Conservation (phyloP, 2,329 filamentous ascomycete genomes). For the Pseudogymnoascus verrucosus region DNA sequence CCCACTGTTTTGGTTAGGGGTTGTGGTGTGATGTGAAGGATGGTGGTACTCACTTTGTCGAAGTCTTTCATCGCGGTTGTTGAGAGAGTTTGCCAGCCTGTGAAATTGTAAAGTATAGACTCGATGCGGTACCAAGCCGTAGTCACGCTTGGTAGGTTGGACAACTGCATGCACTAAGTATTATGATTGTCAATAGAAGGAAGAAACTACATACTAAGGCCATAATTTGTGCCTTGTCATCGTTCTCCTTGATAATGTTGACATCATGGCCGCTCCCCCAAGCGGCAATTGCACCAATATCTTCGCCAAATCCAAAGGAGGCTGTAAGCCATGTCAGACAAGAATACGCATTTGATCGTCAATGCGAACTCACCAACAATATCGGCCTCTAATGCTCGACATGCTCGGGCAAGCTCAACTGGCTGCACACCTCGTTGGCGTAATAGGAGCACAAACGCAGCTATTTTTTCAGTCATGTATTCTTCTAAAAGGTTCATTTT, state of each 20-base stretch:
- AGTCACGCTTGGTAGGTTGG: conserved; percentile 15
- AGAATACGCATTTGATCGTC: not conserved
- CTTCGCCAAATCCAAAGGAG: conserved; percentile 23
- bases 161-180: conserved; percentile 12
- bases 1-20: conserved; percentile 4
- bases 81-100: conserved; percentile 4
- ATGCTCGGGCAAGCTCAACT: conserved; percentile 7
- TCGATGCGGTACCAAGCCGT: conserved; percentile 13
- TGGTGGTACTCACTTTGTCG: not conserved
- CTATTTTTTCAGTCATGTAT: conserved; percentile 20
- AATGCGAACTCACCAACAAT: conserved; percentile 6
- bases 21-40: not conserved
- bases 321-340: conserved; percentile 15
- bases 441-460: conserved; percentile 14
- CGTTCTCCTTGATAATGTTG: conserved; percentile 24
- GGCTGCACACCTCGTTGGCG: not conserved
- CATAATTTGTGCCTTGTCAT: conserved; percentile 26
- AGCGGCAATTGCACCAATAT: conserved; percentile 18
- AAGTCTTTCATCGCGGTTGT: conserved; percentile 7
- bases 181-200: conserved; percentile 21
- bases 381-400: conserved; percentile 10
- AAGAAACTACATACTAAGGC: conserved; percentile 19
- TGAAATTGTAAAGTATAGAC: conserved; percentile 14
- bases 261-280: conserved; percentile 21
- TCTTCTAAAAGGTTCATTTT: conserved; percentile 23